Evolutionary conservation across 345 rosid species (phyloP).

Genomic region (Rhizophora apiculata): DNA sequence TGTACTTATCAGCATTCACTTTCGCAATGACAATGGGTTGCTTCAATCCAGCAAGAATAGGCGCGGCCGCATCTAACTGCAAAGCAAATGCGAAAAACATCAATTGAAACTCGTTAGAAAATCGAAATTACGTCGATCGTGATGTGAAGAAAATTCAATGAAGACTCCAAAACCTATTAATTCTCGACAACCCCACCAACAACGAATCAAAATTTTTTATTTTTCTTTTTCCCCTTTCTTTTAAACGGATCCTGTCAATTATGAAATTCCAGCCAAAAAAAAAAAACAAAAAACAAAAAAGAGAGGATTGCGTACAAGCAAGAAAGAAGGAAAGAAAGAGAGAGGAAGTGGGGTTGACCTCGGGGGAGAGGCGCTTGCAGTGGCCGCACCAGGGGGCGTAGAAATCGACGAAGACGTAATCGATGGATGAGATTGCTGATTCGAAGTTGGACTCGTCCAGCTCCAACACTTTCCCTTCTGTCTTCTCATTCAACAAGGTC

Average conservation of each 20-base stretch:
- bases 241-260: too few relatives aligned
- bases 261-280: not conserved
- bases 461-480: slow-evolving; percentile 71
- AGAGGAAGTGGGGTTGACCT: slow-evolving; percentile 40
- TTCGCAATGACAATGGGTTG: slow-evolving; percentile 80
- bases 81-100: slow-evolving; percentile 9
- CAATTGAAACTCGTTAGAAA: not conserved
- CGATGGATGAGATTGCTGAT: slow-evolving; percentile 64
- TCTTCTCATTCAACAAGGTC: slow-evolving; percentile 3
- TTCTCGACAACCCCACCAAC: too few relatives aligned
- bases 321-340: not conserved
- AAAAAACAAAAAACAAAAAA: not conserved
- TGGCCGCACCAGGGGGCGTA: slow-evolving; percentile 99
- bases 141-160: too few relatives aligned
- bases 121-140: too few relatives aligned
- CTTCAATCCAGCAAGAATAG: slow-evolving; percentile 62
- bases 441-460: slow-evolving; percentile 87
- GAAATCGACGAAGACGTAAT: slow-evolving; percentile 77
- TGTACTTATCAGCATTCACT: slow-evolving; percentile 77
- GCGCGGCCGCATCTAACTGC: slow-evolving; percentile 92
- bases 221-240: too few relatives aligned
- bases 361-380: slow-evolving; percentile 89
- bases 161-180: too few relatives aligned
- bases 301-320: not conserved
- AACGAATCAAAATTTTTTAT: too few relatives aligned